A percentile compares a stretch with the other conserved stretches of the same genome.
Evolutionary conservation across 148 eudicot species (phyloP).

Genomic region (Rhododendron williamsianum): DNA sequence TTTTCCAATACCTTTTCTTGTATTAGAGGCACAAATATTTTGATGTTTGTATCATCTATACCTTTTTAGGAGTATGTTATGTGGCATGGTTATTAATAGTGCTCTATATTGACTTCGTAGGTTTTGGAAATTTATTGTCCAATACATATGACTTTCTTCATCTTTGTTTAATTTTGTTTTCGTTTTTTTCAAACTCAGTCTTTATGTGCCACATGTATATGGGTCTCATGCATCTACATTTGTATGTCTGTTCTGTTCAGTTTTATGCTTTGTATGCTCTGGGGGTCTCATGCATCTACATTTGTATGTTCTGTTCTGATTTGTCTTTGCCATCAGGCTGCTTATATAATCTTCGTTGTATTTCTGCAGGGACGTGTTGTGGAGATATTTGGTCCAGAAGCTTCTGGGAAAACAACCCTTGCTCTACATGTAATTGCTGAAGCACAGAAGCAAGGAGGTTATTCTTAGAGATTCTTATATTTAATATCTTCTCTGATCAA

Average conservation of each 20-base stretch:
- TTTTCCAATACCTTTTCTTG: no score
- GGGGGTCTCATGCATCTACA: no score
- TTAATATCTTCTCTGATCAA: background rate
- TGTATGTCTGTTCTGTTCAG: background rate
- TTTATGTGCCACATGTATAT: background rate
- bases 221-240: background rate
- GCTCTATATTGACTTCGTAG: background rate
- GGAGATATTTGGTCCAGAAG: conserved; percentile 96
- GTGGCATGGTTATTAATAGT: background rate
- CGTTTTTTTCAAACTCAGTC: background rate
- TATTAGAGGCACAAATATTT: background rate
- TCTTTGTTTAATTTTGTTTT: background rate
- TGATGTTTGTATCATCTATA: background rate
- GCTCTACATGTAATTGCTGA: conserved; percentile 90
- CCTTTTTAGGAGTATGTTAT: background rate
- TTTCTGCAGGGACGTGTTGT: conserved; percentile 86
- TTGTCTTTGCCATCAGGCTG: background rate
- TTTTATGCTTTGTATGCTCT: background rate
- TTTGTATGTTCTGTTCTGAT: no score
- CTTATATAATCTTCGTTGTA: background rate
- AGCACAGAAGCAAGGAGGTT: conserved; percentile 94
- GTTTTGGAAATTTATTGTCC: background rate
- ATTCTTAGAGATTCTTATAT: conserved; percentile 3
- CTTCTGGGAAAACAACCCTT: conserved; percentile 98
- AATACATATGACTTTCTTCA: background rate